Base-by-base conservation (phyloP, 2,329 filamentous ascomycete genomes). In the Cladosporium cucumerinum region DNA sequence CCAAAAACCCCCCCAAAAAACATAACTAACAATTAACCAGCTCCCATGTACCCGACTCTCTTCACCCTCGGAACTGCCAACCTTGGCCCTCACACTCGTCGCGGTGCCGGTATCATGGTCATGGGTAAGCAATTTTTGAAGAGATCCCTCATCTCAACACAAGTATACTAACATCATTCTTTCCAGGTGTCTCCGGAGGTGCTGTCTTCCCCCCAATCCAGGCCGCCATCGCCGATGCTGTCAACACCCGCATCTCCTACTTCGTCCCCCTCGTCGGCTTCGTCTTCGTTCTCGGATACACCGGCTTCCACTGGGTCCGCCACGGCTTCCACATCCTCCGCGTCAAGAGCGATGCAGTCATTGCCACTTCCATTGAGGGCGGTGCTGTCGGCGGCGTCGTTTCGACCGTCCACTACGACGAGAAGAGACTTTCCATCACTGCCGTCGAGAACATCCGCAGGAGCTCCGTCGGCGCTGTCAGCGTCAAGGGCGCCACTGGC, bases 241-340 rank as follows among this genome's bases (percentile, higher is more conserved):
- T 71, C 51, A 72, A 69, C 62, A 81, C 78, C 28, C 70, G 78
- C 5, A 78, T 80, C 70, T 80, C 78, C 16, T 81, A 81, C 70
- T 63, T 81, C 26, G 79, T 81, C 0, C 79, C 80, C 5, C 72
- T 81, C 16, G 74, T 79, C 61, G 79, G 79, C 25, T 82, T 82
- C 70, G 64, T 77, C 36, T 76, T 78, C 52, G 80, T 77, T 18
- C 71, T 77, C 25, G 71, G 58, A n/a, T 77, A 76, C 70, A 73
- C 72, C 48, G 65, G 65, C 25, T 71, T 68, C 67, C 72, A 75
- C 71, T 77, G 75, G 75, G 66, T 65, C 60, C 60, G 68, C 61
- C 72, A 75, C 55, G 74, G 74, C 65, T 69, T 74, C 63, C 69
- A 72, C 63, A 63, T 77, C 65, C 61, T 75, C 61, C 74, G 73